Evolutionary conservation across 306 rosid genomes (phyloP), one percentile per base, ranked within the genome.

Genomic region (Herpetospermum pedunculosum): DNA sequence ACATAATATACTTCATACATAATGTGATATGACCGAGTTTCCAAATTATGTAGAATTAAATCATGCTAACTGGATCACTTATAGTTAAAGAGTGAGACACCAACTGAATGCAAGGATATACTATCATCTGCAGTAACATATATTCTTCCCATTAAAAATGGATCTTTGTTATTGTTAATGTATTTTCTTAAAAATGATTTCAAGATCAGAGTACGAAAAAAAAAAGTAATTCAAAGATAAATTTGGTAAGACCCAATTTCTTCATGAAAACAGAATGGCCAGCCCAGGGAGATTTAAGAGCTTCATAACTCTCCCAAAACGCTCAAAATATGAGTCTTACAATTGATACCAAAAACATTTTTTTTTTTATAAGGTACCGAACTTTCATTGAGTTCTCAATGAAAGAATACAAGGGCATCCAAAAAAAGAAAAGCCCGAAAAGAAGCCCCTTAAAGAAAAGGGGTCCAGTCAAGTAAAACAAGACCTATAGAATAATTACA

Each of bases 31-130:
- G 44, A 34, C 69, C 18, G 10, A 64, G 49, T 64, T 10, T 2
- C 71, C 71, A 64, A 64, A 38, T 23, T 64, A 64, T 38, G 46
- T 64, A 64, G 14, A 18, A 18, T 11, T 8, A 34, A 63, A 16
- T 63, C 18, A 62, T 32, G 47, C 30, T 63, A n/a, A 63, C 70
- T 8, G 26, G 71, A 35, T n/a, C 48, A 35, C 48, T 35, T 34
- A 37, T 4, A 30, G 9, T 37, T 6, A 34, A 19, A 64, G 26
- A 34, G 46, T 11, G 71, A 57, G 19, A 13, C 15, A 64, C 32
- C 71, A 38, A 38, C 49, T 64, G 70, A 64, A 64, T 64, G 71
- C 47, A 64, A 38, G 49, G 18, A 64, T 64, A 64, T 4, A 64
- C 28, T 12, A 13, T 57, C 19, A 26, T 64, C 48, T 64, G 16